A percentile compares a stretch with the other conserved stretches of the same genome.
phyloP scores from a whole-genome alignment of 2,329 filamentous ascomycete genomes.

The Xylariaceae sp. region DNA sequence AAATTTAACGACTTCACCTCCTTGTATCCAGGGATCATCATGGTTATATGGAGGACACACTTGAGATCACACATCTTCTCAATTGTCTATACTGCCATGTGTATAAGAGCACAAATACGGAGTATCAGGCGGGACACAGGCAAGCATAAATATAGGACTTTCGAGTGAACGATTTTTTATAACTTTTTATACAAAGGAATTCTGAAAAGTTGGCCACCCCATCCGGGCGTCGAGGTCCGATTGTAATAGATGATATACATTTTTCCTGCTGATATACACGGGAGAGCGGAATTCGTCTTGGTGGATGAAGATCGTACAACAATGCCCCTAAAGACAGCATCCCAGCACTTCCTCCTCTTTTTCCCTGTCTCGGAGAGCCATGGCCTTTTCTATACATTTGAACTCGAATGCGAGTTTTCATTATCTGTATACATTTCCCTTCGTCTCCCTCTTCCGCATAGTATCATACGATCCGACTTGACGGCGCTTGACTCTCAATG shows the following conservation, averaged over 20 bases:
- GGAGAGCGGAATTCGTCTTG: background rate
- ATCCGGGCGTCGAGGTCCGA: slow-evolving; percentile 8
- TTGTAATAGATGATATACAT: slow-evolving; percentile 5
- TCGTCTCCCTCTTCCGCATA: background rate
- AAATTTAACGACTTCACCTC: too few relatives aligned
- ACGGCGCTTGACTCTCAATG: background rate
- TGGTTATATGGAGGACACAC: too few relatives aligned
- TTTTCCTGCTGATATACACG: slow-evolving; percentile 15
- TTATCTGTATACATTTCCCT: too few relatives aligned
- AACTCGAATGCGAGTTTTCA: slow-evolving; percentile 1
- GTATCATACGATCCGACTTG: background rate
- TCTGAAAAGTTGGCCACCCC: slow-evolving; percentile 5
- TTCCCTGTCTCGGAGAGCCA: background rate
- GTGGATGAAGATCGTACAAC: background rate
- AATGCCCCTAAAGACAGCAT: background rate
- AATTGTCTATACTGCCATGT: too few relatives aligned
- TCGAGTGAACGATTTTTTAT: slow-evolving; percentile 6
- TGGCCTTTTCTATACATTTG: too few relatives aligned
- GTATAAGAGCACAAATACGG: too few relatives aligned
- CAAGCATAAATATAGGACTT: too few relatives aligned
- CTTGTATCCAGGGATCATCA: too few relatives aligned
- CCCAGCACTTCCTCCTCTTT: background rate
- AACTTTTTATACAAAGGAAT: slow-evolving; percentile 7
- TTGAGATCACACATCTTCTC: too few relatives aligned
- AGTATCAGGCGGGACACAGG: too few relatives aligned